A percentile compares a stretch with the other conserved stretches of the same genome.
Evolutionary conservation across 345 rosid genomes (phyloP).

Genomic region (Litchi chinensis): DNA sequence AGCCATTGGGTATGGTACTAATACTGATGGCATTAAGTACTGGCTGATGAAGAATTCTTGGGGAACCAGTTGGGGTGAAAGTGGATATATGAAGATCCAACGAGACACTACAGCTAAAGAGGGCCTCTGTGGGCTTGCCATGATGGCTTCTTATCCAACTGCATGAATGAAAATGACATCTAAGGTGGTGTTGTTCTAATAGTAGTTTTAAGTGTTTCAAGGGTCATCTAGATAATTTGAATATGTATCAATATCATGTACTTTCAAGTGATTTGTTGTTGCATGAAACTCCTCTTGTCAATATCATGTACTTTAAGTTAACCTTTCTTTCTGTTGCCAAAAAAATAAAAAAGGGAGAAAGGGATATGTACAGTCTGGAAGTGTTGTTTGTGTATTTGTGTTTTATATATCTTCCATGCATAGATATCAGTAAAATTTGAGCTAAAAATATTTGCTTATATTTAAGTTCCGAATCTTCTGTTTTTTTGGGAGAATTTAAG

Average conservation of each 20-base stretch:
- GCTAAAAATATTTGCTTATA: not conserved
- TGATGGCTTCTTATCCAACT: slow-evolving; percentile 41
- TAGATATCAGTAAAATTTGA: not conserved
- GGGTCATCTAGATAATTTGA: not conserved
- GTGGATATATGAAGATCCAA: slow-evolving; percentile 54
- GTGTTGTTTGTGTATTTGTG: not conserved
- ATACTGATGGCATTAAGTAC: slow-evolving; percentile 43
- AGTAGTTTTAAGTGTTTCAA: not conserved
- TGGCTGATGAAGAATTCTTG: slow-evolving; percentile 73
- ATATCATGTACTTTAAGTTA: not conserved
- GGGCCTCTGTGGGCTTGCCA: slow-evolving; percentile 63
- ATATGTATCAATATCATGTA: not conserved
- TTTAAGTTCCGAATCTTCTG: not conserved
- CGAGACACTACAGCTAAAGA: slow-evolving; percentile 39
- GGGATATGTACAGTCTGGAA: not conserved
- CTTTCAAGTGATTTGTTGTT: not conserved
- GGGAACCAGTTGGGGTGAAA: slow-evolving; percentile 60
- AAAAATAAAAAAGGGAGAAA: not conserved
- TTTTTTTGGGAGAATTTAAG: not conserved
- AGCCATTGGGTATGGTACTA: slow-evolving; percentile 55
- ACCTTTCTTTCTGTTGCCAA: not conserved
- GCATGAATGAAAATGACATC: slow-evolving; percentile 16
- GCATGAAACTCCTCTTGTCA: not conserved
- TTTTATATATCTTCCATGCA: not conserved
- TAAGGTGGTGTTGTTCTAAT: not conserved